These are phyloP conservation scores for Diaporthe sp. DNA, from an alignment of 2,329 filamentous ascomycete genomes.

Conservation along the genomic window DNA sequence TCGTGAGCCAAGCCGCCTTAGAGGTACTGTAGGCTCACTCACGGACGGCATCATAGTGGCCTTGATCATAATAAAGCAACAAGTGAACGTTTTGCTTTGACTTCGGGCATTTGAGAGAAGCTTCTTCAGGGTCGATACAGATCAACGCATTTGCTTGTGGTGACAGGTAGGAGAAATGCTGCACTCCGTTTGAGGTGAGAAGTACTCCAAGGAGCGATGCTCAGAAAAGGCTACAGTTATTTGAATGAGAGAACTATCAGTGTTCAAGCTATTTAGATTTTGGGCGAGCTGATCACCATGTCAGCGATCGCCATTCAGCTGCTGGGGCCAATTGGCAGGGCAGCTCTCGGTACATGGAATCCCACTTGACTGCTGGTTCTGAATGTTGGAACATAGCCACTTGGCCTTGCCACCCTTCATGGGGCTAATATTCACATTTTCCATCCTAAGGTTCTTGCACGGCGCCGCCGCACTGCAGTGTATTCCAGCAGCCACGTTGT, in stretches of 20 bases:
- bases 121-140: not conserved
- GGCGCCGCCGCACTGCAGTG: constrained; percentile 54
- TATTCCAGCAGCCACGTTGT: constrained; percentile 59
- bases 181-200: not conserved
- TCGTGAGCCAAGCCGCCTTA: constrained; percentile 16
- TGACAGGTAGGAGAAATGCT: not conserved
- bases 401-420: constrained; percentile 52
- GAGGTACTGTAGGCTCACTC: not conserved
- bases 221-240: not conserved
- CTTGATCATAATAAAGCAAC: not conserved
- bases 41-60: not conserved
- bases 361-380: constrained; percentile 46
- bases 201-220: not conserved
- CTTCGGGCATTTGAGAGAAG: not conserved
- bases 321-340: constrained; percentile 50
- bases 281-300: not conserved
- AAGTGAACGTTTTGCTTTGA: not conserved
- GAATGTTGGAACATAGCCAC: constrained; percentile 55
- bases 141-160: not conserved
- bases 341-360: constrained; percentile 50
- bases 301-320: constrained; percentile 45
- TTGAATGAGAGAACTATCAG: not conserved
- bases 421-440: constrained; percentile 56
- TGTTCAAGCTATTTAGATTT: not conserved
- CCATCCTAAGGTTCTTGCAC: constrained; percentile 56